phyloP scores from a whole-genome alignment of 148 eudicot species.

The Vaccinium vitisidaea region DNA sequence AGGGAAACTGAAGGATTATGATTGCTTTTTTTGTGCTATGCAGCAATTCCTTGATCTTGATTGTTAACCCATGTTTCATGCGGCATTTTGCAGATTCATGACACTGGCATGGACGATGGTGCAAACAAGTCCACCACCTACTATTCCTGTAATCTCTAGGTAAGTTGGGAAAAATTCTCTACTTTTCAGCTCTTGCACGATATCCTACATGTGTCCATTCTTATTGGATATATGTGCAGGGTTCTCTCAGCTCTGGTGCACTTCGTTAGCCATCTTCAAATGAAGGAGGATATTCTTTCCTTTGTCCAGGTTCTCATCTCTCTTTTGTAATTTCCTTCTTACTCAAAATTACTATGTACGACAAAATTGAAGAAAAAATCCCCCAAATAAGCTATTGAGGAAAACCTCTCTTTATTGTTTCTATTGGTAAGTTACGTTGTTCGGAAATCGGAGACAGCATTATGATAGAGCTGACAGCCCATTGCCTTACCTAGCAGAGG shows the following conservation, averaged over 20 bases:
- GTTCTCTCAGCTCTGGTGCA: constrained; percentile 44
- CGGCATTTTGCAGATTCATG: constrained; percentile 46
- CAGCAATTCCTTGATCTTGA: not conserved
- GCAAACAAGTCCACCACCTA: constrained; percentile 24
- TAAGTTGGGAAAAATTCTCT: constrained; percentile 15
- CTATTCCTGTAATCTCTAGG: constrained; percentile 42
- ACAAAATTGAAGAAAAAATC: not conserved
- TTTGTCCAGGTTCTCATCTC: constrained; percentile 48
- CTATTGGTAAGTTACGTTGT: not conserved
- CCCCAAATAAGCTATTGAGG: not conserved
- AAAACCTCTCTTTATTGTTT: not conserved
- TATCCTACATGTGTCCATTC: not conserved
- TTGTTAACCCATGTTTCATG: constrained; percentile 13
- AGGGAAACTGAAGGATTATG: not conserved
- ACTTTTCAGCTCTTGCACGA: not conserved
- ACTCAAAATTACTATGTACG: not conserved
- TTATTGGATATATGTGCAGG: constrained; percentile 44
- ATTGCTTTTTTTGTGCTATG: not conserved
- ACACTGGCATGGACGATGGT: constrained; percentile 31
- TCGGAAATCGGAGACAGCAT: not conserved
- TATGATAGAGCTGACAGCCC: not conserved
- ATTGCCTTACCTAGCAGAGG: not conserved
- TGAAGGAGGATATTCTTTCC: constrained; percentile 49
- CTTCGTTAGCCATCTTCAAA: constrained; percentile 48
- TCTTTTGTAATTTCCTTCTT: not conserved